Percentiles rank a stretch among this genome's conserved stretches.
phyloP scores from a whole-genome alignment of 2,329 filamentous ascomycete genomes.

The Ceratocystis colombiana region DNA sequence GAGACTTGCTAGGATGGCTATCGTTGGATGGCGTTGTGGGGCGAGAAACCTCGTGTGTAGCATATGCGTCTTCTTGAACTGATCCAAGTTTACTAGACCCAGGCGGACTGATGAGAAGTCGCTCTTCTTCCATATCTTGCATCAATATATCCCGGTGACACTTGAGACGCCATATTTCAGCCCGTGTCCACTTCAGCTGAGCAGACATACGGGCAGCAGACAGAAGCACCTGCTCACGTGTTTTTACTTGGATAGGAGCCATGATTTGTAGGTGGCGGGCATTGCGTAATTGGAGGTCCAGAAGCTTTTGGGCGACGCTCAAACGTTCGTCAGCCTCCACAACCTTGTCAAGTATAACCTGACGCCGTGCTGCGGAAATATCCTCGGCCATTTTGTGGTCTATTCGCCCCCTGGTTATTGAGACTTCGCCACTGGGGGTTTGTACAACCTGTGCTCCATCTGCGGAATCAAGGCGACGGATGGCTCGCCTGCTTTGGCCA shows the following conservation, averaged over 20 bases:
- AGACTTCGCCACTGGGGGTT: constrained; percentile 62
- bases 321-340: constrained; percentile 72
- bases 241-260: constrained; percentile 83
- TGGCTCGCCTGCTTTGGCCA: constrained; percentile 62
- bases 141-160: constrained; percentile 83
- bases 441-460: constrained; percentile 51
- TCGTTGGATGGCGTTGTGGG: constrained; percentile 18
- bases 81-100: constrained; percentile 7
- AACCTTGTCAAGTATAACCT: constrained; percentile 77
- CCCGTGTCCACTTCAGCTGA: constrained; percentile 84
- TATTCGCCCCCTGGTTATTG: constrained; percentile 60
- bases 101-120: constrained; percentile 24
- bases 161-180: constrained; percentile 84
- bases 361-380: constrained; percentile 68
- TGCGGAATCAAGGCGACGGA: constrained; percentile 59
- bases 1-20: neutral
- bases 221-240: constrained; percentile 73
- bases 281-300: constrained; percentile 77
- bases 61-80: constrained; percentile 19
- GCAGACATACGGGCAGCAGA: constrained; percentile 76
- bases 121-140: constrained; percentile 75
- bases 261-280: constrained; percentile 81
- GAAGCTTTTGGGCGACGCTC: constrained; percentile 58
- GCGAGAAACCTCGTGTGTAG: constrained; percentile 14
- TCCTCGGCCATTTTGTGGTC: constrained; percentile 77